phyloP scores from a whole-genome alignment of 768 basidiomycete genomes.

The Boletales sp. region DNA sequence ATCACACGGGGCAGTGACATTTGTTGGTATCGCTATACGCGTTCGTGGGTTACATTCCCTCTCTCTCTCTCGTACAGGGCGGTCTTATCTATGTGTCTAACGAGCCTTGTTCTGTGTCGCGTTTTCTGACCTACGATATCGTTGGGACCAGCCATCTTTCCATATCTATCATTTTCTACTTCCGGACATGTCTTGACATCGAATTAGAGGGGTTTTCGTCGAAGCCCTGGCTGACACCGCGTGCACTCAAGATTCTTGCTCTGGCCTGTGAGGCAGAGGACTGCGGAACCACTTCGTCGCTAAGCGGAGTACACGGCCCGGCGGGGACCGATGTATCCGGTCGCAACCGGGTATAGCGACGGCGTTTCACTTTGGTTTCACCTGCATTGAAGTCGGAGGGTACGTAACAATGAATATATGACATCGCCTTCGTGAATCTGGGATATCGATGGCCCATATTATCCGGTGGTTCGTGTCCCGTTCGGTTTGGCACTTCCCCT shows the following conservation, averaged over 20 bases:
- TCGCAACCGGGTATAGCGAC: too few relatives aligned
- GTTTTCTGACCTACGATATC: background rate
- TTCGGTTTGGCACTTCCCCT: too few relatives aligned
- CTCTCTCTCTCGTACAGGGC: background rate
- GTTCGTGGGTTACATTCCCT: background rate
- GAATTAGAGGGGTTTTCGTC: background rate
- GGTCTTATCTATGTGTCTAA: background rate
- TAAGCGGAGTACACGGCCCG: background rate
- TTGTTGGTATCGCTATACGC: background rate
- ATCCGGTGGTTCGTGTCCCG: too few relatives aligned
- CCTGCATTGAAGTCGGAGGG: too few relatives aligned
- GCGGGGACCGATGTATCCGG: too few relatives aligned
- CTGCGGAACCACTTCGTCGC: background rate
- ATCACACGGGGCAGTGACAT: constrained; percentile 3
- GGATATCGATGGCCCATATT: too few relatives aligned
- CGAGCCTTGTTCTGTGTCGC: background rate
- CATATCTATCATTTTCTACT: background rate
- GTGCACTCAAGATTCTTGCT: too few relatives aligned
- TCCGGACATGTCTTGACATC: background rate
- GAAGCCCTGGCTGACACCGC: too few relatives aligned
- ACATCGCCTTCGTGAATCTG: too few relatives aligned
- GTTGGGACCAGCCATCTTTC: background rate
- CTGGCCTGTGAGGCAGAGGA: too few relatives aligned
- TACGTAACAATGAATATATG: too few relatives aligned
- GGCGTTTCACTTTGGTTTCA: too few relatives aligned